Evolutionary conservation across 83 land plant genomes (phyloP).

Genomic region (Diphasiastrum complanatum): DNA sequence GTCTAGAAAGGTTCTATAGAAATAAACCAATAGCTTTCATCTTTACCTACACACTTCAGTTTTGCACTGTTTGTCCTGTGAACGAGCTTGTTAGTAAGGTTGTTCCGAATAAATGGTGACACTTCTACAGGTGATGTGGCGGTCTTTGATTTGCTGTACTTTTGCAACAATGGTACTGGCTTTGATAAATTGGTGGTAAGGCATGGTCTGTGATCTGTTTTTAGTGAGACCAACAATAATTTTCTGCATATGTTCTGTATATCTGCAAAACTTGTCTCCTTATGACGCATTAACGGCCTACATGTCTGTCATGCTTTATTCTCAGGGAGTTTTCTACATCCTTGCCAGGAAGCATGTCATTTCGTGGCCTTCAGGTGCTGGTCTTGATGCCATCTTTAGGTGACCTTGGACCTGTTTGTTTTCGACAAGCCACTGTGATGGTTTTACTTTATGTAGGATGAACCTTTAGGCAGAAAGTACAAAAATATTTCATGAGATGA

Average conservation of each 20-base stretch:
- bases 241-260: no score
- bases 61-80: background rate
- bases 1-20: constrained; percentile 37
- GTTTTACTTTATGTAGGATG: background rate
- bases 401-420: background rate
- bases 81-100: background rate
- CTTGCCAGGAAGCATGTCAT: constrained; percentile 36
- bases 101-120: background rate
- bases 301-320: background rate
- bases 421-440: background rate
- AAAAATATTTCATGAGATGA: no score
- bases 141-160: constrained; percentile 39
- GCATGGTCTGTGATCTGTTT: background rate
- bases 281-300: background rate
- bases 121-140: constrained; percentile 39
- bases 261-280: background rate
- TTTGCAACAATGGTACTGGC: constrained; percentile 40
- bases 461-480: background rate
- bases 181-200: constrained; percentile 28
- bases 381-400: constrained; percentile 4
- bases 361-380: constrained; percentile 35
- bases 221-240: background rate
- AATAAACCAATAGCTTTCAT: background rate
- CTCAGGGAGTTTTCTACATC: constrained; percentile 36
- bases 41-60: constrained; percentile 1